Base-by-base conservation (phyloP, 352 stramenopile genomes). In the Globisporangium nodosum region DNA sequence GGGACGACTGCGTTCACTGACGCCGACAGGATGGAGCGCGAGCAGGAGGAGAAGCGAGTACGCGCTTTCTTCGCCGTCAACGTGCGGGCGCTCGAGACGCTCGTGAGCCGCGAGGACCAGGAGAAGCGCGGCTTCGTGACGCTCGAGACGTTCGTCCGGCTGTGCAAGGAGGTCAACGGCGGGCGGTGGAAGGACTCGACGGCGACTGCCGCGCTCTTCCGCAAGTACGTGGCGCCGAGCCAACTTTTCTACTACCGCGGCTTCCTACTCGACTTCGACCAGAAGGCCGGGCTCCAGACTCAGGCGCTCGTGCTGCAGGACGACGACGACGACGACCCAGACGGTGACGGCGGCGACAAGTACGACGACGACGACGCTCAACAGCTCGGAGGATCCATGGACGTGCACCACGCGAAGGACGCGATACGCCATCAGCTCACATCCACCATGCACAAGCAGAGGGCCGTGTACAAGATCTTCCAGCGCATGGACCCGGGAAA, bases 221-320 rank as follows among this genome's bases (percentile, higher is more conserved):
- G 63, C 68, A 59, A 77, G 50, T 88, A 88, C 60, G 60, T 85
- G 13, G 66, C 76, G 5, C 76, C 78, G 30, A 65, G 68, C 24
- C 65, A 85, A 47, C 21, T 63, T 3, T 78, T 89, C 27, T 84
- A 87, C 67, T 91, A 88, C 52, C 78, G 81, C 4, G 81, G 79
- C 0, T 77, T 91, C 49, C 61, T 91, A 13, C 65, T 91, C 21
- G 77, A 91, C 45, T 78, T 85, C 50, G 77, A 91, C 39, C 61
- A 69, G 3, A 71, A 73, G 11, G 65, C 60, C 1, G 77, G 78
- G 9, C 58, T 88, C 0, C 78, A 85, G 59, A 69, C 73, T 0
- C 74, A 87, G 56, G 64, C 58, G 13, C 55, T 91, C n/a, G 68
- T 85, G 3, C 31, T 85, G n/a, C 76, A 87, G 58, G 74, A 87